Evolutionary conservation across 108 stramenopile species (phyloP), one percentile per base, ranked within the genome.

Genomic region (Craspedostauros australis): DNA sequence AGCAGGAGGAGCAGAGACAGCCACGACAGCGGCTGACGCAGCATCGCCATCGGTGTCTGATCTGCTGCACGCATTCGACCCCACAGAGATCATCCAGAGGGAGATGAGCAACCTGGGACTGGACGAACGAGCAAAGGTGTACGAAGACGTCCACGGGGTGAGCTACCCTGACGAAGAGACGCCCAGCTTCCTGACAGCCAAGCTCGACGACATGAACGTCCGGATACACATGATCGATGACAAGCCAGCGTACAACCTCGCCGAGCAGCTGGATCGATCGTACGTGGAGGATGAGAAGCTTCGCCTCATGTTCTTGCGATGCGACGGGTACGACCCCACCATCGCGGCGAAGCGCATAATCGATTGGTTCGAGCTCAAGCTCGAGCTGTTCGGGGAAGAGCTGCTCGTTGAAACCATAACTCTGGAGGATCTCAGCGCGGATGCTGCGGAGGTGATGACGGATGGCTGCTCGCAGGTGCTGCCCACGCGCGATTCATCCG

Each of bases 231-330:
- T 3, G 1, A 21, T 60, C 28, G 16, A 37, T 19, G 5, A 45
- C 4, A 46, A 33, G 18, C 14, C 16, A 22, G 59, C 59, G n/a
- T 60, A 60, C 59, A 27, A 50, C 7, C 5, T 5, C 6, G 59
- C 59, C 5, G n/a, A 12, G 3, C 5, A 37, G n/a, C 8, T 39
- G 36, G 27, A 60, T 46, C 33, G 45, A 4, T 3, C 5, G 12
- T 60, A 60, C 40, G 59, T 49, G 12, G 6, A n/a, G 7, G 25
- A 50, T 9, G 5, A 21, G 3, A 23, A 50, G 16, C 39, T 60
- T 39, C 59, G 48, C n/a, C 15, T 50, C 4, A 64, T 54, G 62
- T 64, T 64, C 39, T n/a, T 64, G 3, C 50, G 62, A 36, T 44
- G 29, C 4, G 50, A 64, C n/a, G 24, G 44, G 1, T 54, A 54